Percentiles rank a stretch among this genome's conserved stretches.
Evolutionary conservation across 208 protist species (phyloP).

Genomic region (Trichomonas tenax): DNA sequence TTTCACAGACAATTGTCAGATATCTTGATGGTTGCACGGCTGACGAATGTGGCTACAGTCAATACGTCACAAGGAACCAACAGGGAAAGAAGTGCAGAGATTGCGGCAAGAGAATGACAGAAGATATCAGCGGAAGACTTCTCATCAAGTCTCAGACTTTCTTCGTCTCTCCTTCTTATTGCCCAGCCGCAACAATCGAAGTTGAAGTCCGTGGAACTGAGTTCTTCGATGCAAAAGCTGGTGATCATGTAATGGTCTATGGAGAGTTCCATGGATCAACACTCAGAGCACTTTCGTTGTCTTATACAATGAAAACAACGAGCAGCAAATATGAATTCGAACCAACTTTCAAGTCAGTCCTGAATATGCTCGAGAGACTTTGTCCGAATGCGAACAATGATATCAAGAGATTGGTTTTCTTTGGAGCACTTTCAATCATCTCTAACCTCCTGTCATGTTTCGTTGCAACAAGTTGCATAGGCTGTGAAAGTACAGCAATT

Average conservation of each 20-base stretch:
- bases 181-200: neutral
- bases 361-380: neutral
- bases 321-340: neutral
- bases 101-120: neutral
- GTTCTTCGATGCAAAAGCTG: neutral
- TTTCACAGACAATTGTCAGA: neutral
- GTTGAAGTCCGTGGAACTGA: neutral
- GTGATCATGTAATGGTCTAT: neutral
- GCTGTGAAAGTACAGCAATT: neutral
- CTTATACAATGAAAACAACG: neutral
- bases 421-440: neutral
- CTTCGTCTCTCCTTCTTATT: neutral
- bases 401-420: neutral
- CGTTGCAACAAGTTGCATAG: neutral
- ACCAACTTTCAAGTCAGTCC: neutral
- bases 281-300: neutral
- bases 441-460: neutral
- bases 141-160: neutral
- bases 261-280: neutral
- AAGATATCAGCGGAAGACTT: neutral
- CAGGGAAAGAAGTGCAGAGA: neutral
- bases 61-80: neutral
- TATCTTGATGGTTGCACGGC: neutral
- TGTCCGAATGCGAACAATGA: neutral
- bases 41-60: neutral